These are phyloP conservation scores for Osmozyma mogii DNA, from an alignment of 805 yeast species.

Conservation along the genomic window DNA sequence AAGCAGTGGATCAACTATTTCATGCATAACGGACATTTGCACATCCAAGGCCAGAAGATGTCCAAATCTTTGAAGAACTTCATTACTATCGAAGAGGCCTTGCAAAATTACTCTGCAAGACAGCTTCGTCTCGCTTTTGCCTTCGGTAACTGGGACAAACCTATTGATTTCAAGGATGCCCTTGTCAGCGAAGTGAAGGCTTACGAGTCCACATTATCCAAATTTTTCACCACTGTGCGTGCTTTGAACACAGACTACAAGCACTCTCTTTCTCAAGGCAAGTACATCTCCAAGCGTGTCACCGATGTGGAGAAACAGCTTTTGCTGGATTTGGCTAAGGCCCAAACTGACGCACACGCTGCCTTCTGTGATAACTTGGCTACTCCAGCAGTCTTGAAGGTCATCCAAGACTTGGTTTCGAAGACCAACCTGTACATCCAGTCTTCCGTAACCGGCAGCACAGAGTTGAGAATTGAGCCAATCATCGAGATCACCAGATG, in stretches of 20 bases:
- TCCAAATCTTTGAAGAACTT: slow-evolving; percentile 91
- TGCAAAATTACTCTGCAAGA: slow-evolving; percentile 60
- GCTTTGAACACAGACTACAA: slow-evolving; percentile 67
- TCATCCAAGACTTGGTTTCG: slow-evolving; percentile 60
- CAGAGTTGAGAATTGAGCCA: slow-evolving; percentile 54
- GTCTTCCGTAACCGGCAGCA: slow-evolving; percentile 30
- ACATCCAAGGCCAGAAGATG: slow-evolving; percentile 98
- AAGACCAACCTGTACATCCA: slow-evolving; percentile 66
- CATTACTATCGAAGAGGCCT: slow-evolving; percentile 88
- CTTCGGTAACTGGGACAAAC: slow-evolving; percentile 85
- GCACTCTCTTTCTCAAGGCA: slow-evolving; percentile 34
- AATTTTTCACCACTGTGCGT: slow-evolving; percentile 80
- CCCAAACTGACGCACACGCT: slow-evolving; percentile 56
- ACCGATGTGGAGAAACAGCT: slow-evolving; percentile 48
- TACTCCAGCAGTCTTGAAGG: slow-evolving; percentile 66
- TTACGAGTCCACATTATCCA: slow-evolving; percentile 64
- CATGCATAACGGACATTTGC: slow-evolving; percentile 94
- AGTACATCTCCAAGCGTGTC: slow-evolving; percentile 54
- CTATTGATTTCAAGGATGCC: slow-evolving; percentile 83
- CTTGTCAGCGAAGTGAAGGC: slow-evolving; percentile 70
- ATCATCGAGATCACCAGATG: slow-evolving; percentile 56
- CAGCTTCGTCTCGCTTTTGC: slow-evolving; percentile 90
- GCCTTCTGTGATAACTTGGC: slow-evolving; percentile 87
- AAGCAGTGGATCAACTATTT: slow-evolving; percentile 96
- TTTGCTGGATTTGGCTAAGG: slow-evolving; percentile 36